These are phyloP conservation scores for Mrakia blollopis DNA, from an alignment of 768 basidiomycete species.

Conservation along the genomic window DNA sequence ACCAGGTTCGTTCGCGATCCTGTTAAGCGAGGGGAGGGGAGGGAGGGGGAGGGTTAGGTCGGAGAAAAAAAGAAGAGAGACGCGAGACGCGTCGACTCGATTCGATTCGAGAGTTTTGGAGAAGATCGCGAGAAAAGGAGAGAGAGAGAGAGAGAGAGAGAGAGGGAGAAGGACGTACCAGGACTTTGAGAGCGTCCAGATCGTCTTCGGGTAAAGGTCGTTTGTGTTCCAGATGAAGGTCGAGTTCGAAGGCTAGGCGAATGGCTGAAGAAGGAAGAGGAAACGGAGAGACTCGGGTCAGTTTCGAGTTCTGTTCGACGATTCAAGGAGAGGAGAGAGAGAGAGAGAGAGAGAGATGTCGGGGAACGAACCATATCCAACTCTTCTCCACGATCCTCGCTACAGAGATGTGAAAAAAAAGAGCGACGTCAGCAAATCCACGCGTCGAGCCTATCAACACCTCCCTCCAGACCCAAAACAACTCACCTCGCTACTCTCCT, in stretches of 20 bases:
- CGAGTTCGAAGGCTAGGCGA: slow-evolving; percentile 31
- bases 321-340: neutral
- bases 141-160: neutral
- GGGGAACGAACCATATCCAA: slow-evolving; percentile 31
- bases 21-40: neutral
- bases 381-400: slow-evolving; percentile 31
- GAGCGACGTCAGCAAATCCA: no score
- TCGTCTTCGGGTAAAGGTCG: slow-evolving; percentile 30
- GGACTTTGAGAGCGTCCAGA: slow-evolving; percentile 33
- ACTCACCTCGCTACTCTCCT: slow-evolving; percentile 31
- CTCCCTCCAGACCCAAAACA: neutral
- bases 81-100: no score
- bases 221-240: slow-evolving; percentile 10
- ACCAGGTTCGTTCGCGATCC: slow-evolving; percentile 16
- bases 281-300: neutral
- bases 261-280: slow-evolving; percentile 19
- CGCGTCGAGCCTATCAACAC: no score
- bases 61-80: no score
- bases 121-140: neutral
- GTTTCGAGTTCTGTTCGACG: no score
- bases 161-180: slow-evolving; percentile 16
- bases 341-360: neutral
- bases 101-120: no score
- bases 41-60: neutral
- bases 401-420: neutral